Conservation (phyloP, 2,329 filamentous ascomycete species). For the Paradendryphiella salina region DNA sequence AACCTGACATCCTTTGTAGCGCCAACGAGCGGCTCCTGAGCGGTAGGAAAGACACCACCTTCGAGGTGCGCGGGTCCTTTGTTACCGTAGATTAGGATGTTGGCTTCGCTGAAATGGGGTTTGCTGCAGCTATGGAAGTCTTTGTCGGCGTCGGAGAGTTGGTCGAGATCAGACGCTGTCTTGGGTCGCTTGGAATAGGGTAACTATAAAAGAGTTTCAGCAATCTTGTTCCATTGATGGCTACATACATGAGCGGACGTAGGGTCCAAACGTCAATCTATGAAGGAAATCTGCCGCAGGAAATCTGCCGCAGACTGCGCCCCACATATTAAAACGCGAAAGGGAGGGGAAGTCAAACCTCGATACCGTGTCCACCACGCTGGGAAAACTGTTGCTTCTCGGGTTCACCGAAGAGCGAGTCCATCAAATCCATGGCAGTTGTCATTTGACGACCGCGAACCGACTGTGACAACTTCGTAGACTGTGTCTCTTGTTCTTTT, state of each 20-base stretch:
- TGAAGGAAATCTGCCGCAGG: constrained; percentile 39
- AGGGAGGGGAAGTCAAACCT: constrained; percentile 75
- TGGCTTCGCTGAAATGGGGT: constrained; percentile 76
- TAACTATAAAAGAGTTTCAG: constrained; percentile 65
- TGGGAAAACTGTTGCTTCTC: constrained; percentile 56
- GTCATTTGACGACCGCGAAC: constrained; percentile 64
- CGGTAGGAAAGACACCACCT: constrained; percentile 58
- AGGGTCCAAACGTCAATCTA: constrained; percentile 38
- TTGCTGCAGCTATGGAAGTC: constrained; percentile 74
- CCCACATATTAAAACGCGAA: constrained; percentile 33
- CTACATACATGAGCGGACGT: constrained; percentile 49
- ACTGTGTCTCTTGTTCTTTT: constrained; percentile 50
- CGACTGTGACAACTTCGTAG: constrained; percentile 39
- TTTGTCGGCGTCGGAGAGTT: constrained; percentile 66
- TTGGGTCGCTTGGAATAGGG: constrained; percentile 82
- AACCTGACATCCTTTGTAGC: constrained; percentile 67
- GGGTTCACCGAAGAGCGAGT: constrained; percentile 77
- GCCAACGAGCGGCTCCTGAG: constrained; percentile 63
- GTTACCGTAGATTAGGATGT: constrained; percentile 69
- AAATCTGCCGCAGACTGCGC: constrained; percentile 50
- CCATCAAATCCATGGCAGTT: constrained; percentile 94
- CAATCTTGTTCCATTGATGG: constrained; percentile 47
- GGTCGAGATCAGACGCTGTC: constrained; percentile 63
- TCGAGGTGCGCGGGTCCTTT: constrained; percentile 49
- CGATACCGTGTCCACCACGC: constrained; percentile 67